Base-by-base conservation (phyloP, 192 early-diverging fungal genomes). In the Funneliformis geosporum region DNA sequence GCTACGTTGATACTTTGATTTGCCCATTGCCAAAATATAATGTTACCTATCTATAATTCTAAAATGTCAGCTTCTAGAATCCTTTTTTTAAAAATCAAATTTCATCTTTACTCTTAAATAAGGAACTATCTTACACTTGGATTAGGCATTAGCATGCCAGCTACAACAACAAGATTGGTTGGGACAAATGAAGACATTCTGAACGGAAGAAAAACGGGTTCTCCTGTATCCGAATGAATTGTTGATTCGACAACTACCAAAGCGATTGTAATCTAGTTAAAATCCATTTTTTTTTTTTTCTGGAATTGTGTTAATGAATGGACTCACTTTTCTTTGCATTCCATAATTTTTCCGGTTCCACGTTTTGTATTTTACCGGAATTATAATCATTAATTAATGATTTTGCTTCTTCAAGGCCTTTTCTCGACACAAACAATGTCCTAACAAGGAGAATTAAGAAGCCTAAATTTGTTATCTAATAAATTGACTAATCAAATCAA, bases 1-100 rank as follows among this genome's bases (percentile, higher is more conserved):
- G 93, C 94, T 8, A 95, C 94, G 82, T 96, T 96, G 39, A 94
- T 89, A 60, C 86, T 88, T 81, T 96, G 94, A 82, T 96, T 95
- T 27, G 90, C 76, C 93, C 93, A 94, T 81, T 95, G 93, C 89
- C 92, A 93, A 81, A 93, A 92, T 44, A 95, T 70, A 74, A 91
- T 89, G 23, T 82, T 87, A 72, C 82, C 85, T 50, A 87, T 86
- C 75, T 90, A 60, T 25, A 68, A 68, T 40, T 64, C 61, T 64
- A 12, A 27, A 64, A 68, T 39, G 18, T 68, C 18, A 39, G 16
- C 21, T 68, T 28, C 23, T 27, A 28, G 16, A 38, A 38, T 33
- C 39, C 12, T 7, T 67, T 39, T 42, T 21, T 40, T 40, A 40
- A 40, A n/a, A 40, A 68, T n/a, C 5, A 40, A 8, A 40, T 8